These are phyloP conservation scores for Coemansia nantahalensis DNA, from an alignment of 192 early-diverging fungal species.

Conservation along the genomic window DNA sequence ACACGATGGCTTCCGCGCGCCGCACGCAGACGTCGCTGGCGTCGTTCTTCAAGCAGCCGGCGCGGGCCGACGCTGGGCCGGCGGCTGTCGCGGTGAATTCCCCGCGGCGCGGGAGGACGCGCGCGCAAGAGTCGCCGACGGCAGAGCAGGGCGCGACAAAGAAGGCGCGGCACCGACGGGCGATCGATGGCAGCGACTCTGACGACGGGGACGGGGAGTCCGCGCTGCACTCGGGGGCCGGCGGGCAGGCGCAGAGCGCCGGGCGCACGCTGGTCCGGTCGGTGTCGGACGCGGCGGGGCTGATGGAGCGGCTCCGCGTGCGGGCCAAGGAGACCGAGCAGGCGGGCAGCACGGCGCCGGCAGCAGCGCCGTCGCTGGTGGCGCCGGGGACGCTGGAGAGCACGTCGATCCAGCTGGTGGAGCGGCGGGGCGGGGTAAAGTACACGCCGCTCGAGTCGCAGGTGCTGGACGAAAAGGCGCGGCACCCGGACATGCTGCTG, in stretches of 20 bases:
- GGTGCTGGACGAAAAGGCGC: constrained; percentile 68
- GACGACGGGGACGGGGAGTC: constrained; percentile 3
- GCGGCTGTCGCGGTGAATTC: constrained; percentile 6
- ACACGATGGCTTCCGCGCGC: constrained; percentile 24
- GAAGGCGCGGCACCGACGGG: not conserved
- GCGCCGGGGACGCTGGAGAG: constrained; percentile 10
- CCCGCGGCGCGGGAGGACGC: constrained; percentile 3
- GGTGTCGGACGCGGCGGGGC: constrained; percentile 19
- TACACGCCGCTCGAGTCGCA: constrained; percentile 87
- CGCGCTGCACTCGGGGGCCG: constrained; percentile 9
- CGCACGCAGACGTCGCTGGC: constrained; percentile 44
- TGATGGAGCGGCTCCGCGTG: constrained; percentile 29
- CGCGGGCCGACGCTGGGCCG: constrained; percentile 8
- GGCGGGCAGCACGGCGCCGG: not conserved
- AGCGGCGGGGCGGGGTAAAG: constrained; percentile 29
- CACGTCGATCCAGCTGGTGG: constrained; percentile 43
- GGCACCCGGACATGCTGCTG: constrained; percentile 71
- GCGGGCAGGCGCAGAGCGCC: constrained; percentile 3
- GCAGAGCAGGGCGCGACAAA: not conserved
- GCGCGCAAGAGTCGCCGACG: not conserved
- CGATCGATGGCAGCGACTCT: not conserved
- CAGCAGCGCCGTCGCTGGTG: not conserved
- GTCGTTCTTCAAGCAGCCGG: constrained; percentile 35
- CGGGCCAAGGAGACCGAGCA: constrained; percentile 13
- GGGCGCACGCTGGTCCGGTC: constrained; percentile 15